Conservation (phyloP, 2,329 filamentous ascomycete species). For the Blumeria hordei region DNA sequence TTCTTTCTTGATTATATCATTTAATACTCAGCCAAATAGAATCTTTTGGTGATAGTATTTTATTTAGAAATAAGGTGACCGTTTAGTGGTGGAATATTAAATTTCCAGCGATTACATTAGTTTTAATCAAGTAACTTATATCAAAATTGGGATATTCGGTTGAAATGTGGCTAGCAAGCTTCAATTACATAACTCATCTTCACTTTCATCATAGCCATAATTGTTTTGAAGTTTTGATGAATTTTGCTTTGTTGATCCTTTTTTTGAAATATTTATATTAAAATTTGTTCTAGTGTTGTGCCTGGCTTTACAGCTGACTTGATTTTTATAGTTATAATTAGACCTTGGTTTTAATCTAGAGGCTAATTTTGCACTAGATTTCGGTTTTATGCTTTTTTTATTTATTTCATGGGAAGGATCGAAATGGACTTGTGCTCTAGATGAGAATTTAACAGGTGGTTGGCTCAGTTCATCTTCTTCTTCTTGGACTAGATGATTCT, state of each 20-base stretch:
- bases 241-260: background rate
- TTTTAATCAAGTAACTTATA: no score
- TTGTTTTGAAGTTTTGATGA: background rate
- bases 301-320: background rate
- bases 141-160: no score
- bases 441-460: background rate
- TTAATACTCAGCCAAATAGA: no score
- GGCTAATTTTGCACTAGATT: background rate
- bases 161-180: background rate
- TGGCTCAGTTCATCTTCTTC: constrained; percentile 1
- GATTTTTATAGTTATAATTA: background rate
- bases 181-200: constrained; percentile 1
- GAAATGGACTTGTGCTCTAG: background rate
- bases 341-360: background rate
- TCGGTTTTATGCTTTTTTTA: background rate
- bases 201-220: background rate
- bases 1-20: no score
- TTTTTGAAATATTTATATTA: background rate
- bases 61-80: no score
- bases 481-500: background rate
- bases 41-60: no score
- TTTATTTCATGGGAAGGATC: background rate
- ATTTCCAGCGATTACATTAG: no score
- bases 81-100: no score
- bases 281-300: background rate